Evolutionary conservation across 495 filamentous ascomycete genomes (phyloP), one percentile per base, ranked within the genome.

Genomic region (Penicillium simplicissimum): DNA sequence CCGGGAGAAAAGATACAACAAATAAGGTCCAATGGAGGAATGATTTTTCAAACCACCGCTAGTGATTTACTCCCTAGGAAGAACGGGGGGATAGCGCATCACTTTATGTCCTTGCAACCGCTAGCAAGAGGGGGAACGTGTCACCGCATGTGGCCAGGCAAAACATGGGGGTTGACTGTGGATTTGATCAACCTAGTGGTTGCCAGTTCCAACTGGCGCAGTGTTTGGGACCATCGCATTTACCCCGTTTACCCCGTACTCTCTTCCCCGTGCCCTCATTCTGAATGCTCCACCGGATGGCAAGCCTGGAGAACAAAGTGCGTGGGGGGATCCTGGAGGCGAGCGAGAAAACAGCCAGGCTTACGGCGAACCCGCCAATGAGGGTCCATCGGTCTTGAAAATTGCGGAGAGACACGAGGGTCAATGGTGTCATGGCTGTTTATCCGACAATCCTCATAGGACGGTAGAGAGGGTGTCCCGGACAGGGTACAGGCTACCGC

Each of bases 331-430:
- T 31, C 3, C 40, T 19, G 42, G 19, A 19, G 19, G 28, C 28
- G 28, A 31, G 28, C 28, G 28, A 31, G 5, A 25, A 6, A 15
- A 17, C 3, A 31, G 14, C 11, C 23, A 2, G 13, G 3, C 14
- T 8, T 11, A 53, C 51, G 51, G 23, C n/a, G 6, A 10, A 11
- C 17, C 31, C 8, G 4, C 59, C 49, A 60, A 55, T 55, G 33
- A 35, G 17, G 23, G 25, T 6, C 5, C 3, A 11, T 6, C 28
- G 1, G 2, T 1, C 23, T 1, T 37, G 17, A 31, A 58, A 21
- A 36, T 54, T 62, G 48, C 38, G 60, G 60, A 58, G 55, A 53
- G 48, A 54, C 36, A 53, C 60, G 60, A 62, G 49, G 60, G 35
- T 56, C 25, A 35, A 58, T 38, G 43, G 56, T 37, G 56, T 57